These are phyloP conservation scores for Dalbergia oliveri DNA, from an alignment of 306 rosid genomes.

Conservation along the genomic window DNA sequence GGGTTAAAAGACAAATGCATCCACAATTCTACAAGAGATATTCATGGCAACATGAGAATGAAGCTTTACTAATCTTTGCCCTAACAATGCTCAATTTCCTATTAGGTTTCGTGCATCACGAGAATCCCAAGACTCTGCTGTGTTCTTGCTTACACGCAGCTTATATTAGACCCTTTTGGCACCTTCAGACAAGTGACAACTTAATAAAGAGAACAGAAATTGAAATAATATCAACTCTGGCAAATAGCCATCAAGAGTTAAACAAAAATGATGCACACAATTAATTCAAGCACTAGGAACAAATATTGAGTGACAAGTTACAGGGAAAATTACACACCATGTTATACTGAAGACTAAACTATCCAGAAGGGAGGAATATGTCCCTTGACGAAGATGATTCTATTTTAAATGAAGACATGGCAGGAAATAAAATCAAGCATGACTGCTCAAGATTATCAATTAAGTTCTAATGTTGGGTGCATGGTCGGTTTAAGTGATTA, in stretches of 20 bases:
- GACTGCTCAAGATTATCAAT: neutral
- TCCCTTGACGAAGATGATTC: neutral
- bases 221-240: neutral
- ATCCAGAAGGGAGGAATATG: neutral
- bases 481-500: neutral
- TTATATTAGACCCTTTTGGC: neutral
- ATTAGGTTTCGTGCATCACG: neutral
- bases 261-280: neutral
- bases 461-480: neutral
- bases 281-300: constrained; percentile 1
- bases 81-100: neutral
- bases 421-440: neutral
- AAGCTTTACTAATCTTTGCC: constrained; percentile 2
- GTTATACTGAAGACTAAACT: neutral
- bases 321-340: too few relatives aligned
- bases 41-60: neutral
- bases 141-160: neutral
- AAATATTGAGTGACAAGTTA: neutral
- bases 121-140: neutral
- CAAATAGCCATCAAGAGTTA: neutral
- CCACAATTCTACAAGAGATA: too few relatives aligned
- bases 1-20: too few relatives aligned
- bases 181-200: neutral
- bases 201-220: neutral
- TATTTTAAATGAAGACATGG: neutral